Conservation (phyloP, 177 flowering plant genomes). For the Vitis hybrid region DNA sequence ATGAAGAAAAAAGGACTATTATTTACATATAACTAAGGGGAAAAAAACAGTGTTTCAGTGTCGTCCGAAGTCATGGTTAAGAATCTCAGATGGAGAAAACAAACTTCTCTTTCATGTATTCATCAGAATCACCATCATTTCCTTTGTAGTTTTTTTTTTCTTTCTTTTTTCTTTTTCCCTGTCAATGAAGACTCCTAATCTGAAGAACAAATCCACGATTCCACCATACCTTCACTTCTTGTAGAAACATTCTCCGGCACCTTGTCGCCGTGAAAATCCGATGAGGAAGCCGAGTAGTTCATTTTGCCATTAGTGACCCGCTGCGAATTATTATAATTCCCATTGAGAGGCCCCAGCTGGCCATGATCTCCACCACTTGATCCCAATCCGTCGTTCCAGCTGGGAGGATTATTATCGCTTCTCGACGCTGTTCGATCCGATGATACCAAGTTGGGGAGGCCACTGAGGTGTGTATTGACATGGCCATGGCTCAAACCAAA, state of each 20-base stretch:
- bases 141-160: not conserved
- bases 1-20: not conserved
- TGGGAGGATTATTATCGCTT: conserved; percentile 4
- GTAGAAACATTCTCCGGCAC: conserved; percentile 24
- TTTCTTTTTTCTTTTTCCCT: not conserved
- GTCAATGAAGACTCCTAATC: conserved; percentile 13
- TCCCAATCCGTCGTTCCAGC: conserved; percentile 12
- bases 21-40: conserved; percentile 19
- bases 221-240: conserved; percentile 46
- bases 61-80: conserved; percentile 18
- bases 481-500: conserved; percentile 22
- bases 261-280: conserved; percentile 27
- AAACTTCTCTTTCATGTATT: conserved; percentile 13
- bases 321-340: conserved; percentile 11
- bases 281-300: conserved; percentile 15
- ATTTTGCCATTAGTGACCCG: conserved; percentile 13
- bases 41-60: conserved; percentile 4
- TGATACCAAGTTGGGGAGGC: conserved; percentile 13
- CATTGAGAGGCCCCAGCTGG: conserved; percentile 18
- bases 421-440: conserved; percentile 1
- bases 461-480: conserved; percentile 8
- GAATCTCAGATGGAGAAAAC: conserved; percentile 8
- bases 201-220: conserved; percentile 42
- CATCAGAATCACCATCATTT: not conserved
- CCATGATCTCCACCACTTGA: conserved; percentile 12